Percentiles rank a stretch among this genome's conserved stretches.
Conservation (phyloP, 306 rosid species). For the Malus sieversii region DNA sequence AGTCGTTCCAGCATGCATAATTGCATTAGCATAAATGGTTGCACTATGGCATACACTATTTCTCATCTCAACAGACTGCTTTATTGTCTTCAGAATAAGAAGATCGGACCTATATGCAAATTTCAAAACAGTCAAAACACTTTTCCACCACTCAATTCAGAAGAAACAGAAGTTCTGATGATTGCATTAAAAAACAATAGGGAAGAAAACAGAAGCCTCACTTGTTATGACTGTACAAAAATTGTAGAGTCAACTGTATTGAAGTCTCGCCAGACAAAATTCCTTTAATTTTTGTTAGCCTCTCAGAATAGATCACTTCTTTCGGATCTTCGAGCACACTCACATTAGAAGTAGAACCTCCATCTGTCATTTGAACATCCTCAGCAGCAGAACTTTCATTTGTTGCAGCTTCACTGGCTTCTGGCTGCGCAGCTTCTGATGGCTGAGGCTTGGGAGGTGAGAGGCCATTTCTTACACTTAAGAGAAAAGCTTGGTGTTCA, state of each 20-base stretch:
- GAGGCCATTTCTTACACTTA: slow-evolving; percentile 72
- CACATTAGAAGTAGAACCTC: slow-evolving; percentile 32
- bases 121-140: slow-evolving; percentile 16
- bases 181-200: not conserved
- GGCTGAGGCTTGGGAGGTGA: slow-evolving; percentile 53
- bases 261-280: slow-evolving; percentile 91
- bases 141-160: not conserved
- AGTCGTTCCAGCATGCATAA: slow-evolving; percentile 96
- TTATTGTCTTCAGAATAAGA: slow-evolving; percentile 89
- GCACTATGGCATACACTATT: slow-evolving; percentile 97
- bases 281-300: slow-evolving; percentile 72
- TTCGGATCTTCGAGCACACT: slow-evolving; percentile 60
- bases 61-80: slow-evolving; percentile 98
- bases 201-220: slow-evolving; percentile 36
- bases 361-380: slow-evolving; percentile 80
- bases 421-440: slow-evolving; percentile 44
- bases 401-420: slow-evolving; percentile 37
- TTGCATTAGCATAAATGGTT: slow-evolving; percentile 89
- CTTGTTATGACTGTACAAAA: slow-evolving; percentile 95
- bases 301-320: slow-evolving; percentile 61
- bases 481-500: slow-evolving; percentile 89
- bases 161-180: not conserved
- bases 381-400: slow-evolving; percentile 51
- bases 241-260: slow-evolving; percentile 79
- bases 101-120: slow-evolving; percentile 72